Evolutionary conservation across 805 yeast species (phyloP).

Genomic region (Wickerhamiella dianesei): DNA sequence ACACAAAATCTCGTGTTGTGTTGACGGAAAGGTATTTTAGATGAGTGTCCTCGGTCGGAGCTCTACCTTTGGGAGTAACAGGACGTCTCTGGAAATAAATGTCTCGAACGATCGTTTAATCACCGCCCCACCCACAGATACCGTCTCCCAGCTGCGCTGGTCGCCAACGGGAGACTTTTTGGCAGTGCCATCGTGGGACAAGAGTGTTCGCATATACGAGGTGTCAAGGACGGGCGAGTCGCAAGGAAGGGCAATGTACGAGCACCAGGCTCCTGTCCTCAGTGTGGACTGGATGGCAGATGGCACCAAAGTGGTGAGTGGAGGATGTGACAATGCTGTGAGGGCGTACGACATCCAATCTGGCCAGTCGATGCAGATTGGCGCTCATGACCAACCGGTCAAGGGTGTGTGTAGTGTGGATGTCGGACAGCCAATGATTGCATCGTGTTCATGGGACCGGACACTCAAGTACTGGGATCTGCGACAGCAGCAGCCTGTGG

Average conservation of each 20-base stretch:
- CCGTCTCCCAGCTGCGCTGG: slow-evolving; percentile 69
- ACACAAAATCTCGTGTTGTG: too few species aligned
- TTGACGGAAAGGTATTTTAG: too few species aligned
- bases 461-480: slow-evolving; percentile 91
- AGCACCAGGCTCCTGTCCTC: slow-evolving; percentile 80
- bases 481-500: slow-evolving; percentile 63
- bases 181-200: slow-evolving; percentile 87
- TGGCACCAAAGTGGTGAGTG: slow-evolving; percentile 76
- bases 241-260: slow-evolving; percentile 79
- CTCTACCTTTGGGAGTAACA: neutral
- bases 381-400: slow-evolving; percentile 74
- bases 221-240: slow-evolving; percentile 59
- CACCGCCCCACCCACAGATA: slow-evolving; percentile 35
- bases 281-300: slow-evolving; percentile 72
- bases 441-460: slow-evolving; percentile 94
- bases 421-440: slow-evolving; percentile 60
- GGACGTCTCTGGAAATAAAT: slow-evolving; percentile 7
- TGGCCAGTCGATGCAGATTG: slow-evolving; percentile 74
- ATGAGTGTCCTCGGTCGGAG: slow-evolving; percentile 2
- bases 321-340: slow-evolving; percentile 85
- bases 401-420: slow-evolving; percentile 63
- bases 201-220: slow-evolving; percentile 85
- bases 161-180: slow-evolving; percentile 75
- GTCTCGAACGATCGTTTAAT: slow-evolving; percentile 8
- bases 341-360: slow-evolving; percentile 67